phyloP scores from a whole-genome alignment of 768 basidiomycete genomes.

The Lentinula edodes region DNA sequence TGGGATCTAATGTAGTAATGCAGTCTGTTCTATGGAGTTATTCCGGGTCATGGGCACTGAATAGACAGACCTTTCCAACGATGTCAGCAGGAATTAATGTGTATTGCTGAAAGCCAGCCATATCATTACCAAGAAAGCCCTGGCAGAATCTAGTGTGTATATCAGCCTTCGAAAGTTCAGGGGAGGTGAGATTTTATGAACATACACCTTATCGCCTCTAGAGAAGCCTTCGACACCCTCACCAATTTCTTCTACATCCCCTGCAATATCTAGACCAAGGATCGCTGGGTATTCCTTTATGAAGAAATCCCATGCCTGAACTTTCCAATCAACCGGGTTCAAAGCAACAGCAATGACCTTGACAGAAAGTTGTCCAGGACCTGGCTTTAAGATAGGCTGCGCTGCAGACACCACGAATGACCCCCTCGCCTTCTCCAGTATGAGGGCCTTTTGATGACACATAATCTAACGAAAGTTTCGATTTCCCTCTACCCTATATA shows the following conservation, averaged over 20 bases:
- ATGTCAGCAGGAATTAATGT: conserved; percentile 32
- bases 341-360: background rate
- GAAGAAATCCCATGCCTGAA: conserved; percentile 34
- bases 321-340: conserved; percentile 9
- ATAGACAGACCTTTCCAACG: conserved; percentile 31
- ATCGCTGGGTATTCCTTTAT: conserved; percentile 39
- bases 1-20: conserved; percentile 43
- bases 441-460: conserved; percentile 3
- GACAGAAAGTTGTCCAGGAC: conserved; percentile 4
- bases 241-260: conserved; percentile 45
- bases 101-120: conserved; percentile 41
- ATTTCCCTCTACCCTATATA: no score
- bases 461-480: background rate
- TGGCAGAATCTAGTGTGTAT: conserved; percentile 29
- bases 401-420: background rate
- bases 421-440: background rate
- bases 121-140: conserved; percentile 30
- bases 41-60: conserved; percentile 26
- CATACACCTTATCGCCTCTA: conserved; percentile 51
- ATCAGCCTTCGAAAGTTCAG: background rate
- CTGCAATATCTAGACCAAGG: conserved; percentile 45
- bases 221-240: conserved; percentile 44
- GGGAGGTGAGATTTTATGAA: background rate
- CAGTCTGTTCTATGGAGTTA: conserved; percentile 28
- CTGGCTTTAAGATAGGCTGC: background rate